phyloP scores from a whole-genome alignment of 306 rosid genomes.

The Sechiopsis laciniata region DNA sequence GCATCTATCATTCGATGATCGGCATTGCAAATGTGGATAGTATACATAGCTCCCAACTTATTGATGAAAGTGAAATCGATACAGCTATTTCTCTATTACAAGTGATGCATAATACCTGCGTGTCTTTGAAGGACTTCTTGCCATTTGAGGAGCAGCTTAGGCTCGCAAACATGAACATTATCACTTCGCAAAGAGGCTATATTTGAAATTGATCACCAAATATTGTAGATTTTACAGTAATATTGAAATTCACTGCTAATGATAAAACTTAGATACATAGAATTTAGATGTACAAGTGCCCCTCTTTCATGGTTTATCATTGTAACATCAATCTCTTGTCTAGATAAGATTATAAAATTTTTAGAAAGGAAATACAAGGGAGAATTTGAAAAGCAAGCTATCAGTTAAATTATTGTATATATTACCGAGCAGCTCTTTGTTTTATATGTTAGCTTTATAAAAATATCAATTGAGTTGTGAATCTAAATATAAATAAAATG shows the following conservation, averaged over 20 bases:
- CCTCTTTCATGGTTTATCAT: too few species aligned
- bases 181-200: not conserved
- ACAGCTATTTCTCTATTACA: slow-evolving; percentile 41
- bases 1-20: slow-evolving; percentile 47
- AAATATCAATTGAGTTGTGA: too few species aligned
- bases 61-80: slow-evolving; percentile 65
- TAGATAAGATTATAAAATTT: too few species aligned
- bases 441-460: not conserved
- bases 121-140: slow-evolving; percentile 52
- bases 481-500: too few species aligned
- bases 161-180: slow-evolving; percentile 53
- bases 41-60: slow-evolving; percentile 37
- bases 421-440: too few species aligned
- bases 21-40: slow-evolving; percentile 29
- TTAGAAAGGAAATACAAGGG: too few species aligned
- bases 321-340: too few species aligned
- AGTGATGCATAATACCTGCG: slow-evolving; percentile 52
- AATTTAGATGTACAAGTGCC: too few species aligned
- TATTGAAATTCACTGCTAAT: too few species aligned
- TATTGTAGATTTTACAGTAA: not conserved
- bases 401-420: too few species aligned
- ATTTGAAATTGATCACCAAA: not conserved
- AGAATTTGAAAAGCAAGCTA: too few species aligned
- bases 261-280: too few species aligned
- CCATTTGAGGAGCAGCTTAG: slow-evolving; percentile 70